Percentiles rank a stretch among this genome's conserved stretches.
Evolutionary conservation across 129 eudicot genomes (phyloP).

Genomic region (Flaveria bidentis): DNA sequence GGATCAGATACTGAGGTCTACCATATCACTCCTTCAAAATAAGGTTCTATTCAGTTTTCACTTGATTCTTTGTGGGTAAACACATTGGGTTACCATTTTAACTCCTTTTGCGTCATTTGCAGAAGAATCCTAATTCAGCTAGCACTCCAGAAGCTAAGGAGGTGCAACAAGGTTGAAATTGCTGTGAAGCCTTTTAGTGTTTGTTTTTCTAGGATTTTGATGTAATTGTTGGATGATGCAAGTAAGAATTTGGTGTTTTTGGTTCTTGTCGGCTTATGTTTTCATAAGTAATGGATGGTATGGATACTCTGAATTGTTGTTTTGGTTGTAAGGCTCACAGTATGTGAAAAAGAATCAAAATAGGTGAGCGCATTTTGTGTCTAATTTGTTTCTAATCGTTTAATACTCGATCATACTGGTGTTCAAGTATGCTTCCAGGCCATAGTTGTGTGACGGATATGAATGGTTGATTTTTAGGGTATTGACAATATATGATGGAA

Average conservation of each 20-base stretch:
- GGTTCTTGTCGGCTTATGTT: conserved; percentile 18
- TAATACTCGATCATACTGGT: no score
- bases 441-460: no score
- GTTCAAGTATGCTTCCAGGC: no score
- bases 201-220: not conserved
- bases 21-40: conserved; percentile 47
- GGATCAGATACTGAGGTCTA: conserved; percentile 52
- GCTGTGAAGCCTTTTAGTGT: conserved; percentile 1
- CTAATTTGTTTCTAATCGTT: not conserved
- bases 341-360: not conserved
- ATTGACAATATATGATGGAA: no score
- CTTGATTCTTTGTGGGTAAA: not conserved
- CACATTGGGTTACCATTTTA: no score
- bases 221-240: conserved; percentile 23
- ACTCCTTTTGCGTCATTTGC: not conserved
- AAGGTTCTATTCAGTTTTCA: conserved; percentile 44
- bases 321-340: conserved; percentile 4
- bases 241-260: conserved; percentile 28
- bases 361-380: not conserved
- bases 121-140: conserved; percentile 26
- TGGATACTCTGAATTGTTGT: conserved; percentile 16
- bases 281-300: conserved; percentile 4
- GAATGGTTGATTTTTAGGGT: no score
- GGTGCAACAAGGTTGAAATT: conserved; percentile 26
- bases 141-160: conserved; percentile 27